Conservation (phyloP, 257 asterid species). For the Solanum lycopersicoides region DNA sequence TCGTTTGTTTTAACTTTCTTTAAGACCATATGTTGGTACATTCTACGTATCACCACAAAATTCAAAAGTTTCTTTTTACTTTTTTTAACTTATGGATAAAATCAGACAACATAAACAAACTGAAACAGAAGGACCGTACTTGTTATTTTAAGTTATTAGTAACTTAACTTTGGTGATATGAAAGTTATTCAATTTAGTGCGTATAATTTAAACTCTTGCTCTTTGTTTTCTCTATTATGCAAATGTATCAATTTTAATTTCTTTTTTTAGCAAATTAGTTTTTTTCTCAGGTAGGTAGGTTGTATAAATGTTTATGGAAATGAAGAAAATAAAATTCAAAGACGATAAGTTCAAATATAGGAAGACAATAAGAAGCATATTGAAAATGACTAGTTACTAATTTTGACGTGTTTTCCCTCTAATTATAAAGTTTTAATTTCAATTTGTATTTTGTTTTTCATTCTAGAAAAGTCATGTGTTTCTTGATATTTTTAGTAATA, state of each 20-base stretch:
- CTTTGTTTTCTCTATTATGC: background rate
- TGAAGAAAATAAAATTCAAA: background rate
- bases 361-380: background rate
- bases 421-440: background rate
- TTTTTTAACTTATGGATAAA: no score
- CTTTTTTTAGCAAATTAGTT: background rate
- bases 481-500: background rate
- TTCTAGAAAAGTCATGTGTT: background rate
- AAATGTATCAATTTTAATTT: background rate
- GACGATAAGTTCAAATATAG: background rate
- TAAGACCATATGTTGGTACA: background rate
- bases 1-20: rapidly evolving
- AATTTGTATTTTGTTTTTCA: background rate
- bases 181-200: background rate
- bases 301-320: background rate
- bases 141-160: background rate
- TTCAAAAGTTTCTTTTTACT: no score
- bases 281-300: background rate
- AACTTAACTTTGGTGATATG: background rate
- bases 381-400: background rate
- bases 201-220: background rate
- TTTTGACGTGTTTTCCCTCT: background rate
- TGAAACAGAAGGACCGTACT: no score
- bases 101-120: no score
- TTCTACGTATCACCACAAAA: no score